Percentiles rank a stretch among this genome's conserved stretches.
Conservation (phyloP, 1,139 yeast genomes). For the Yamadazyma sp. region DNA sequence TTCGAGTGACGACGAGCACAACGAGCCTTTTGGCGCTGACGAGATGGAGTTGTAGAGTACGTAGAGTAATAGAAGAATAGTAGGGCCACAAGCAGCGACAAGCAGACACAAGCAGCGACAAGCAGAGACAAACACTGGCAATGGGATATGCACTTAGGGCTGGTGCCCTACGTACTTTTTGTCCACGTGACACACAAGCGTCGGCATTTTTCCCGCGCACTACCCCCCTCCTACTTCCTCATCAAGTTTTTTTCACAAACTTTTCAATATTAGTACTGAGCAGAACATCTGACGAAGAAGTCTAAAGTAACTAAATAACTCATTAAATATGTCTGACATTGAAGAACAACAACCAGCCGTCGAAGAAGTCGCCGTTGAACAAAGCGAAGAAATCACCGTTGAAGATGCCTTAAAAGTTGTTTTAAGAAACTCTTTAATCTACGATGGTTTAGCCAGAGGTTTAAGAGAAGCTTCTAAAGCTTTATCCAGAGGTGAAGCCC, state of each 20-base stretch:
- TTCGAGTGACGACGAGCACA: constrained; percentile 37
- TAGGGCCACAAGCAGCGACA: no score
- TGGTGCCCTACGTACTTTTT: neutral
- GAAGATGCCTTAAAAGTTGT: constrained; percentile 99
- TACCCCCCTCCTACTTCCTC: no score
- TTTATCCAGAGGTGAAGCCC: constrained; percentile 95
- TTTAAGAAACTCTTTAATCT: constrained; percentile 95
- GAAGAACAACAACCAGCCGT: constrained; percentile 83
- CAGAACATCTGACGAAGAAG: constrained; percentile 88
- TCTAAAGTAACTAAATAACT: constrained; percentile 34
- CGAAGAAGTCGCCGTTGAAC: constrained; percentile 84
- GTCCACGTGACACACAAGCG: neutral
- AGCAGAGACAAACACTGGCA: no score
- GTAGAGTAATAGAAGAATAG: neutral
- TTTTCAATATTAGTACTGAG: constrained; percentile 57
- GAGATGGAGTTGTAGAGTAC: constrained; percentile 55
- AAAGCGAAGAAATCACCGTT: constrained; percentile 86
- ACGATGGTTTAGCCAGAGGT: constrained; percentile 99
- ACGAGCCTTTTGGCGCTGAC: constrained; percentile 58
- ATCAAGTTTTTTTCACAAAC: neutral
- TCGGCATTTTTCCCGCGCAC: no score
- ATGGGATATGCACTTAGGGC: no score
- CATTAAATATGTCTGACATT: constrained; percentile 71
- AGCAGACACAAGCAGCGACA: no score
- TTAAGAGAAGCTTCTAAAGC: constrained; percentile 99